Base-by-base conservation (phyloP, 2,329 filamentous ascomycete species). In the Epichloe bromicola region DNA sequence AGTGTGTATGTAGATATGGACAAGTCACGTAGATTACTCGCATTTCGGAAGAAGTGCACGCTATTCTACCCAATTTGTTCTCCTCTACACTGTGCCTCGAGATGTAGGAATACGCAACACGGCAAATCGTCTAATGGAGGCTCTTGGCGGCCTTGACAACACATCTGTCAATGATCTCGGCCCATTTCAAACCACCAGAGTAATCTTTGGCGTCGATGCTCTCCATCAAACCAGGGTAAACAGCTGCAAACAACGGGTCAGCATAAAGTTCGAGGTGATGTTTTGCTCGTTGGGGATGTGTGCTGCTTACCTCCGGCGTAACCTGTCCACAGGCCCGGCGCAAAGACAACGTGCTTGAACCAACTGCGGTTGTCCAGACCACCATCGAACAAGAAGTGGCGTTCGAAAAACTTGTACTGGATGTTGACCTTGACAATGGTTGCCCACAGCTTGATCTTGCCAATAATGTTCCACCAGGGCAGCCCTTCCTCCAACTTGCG, bases 291-390 rank as follows among this genome's bases (percentile, higher is more conserved):
- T 5, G 34, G 2, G 10, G 34, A 4, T 7, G 17, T 7, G 15
- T 40, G 37, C 46, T 14, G 69, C 75, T 67, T 60, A 83, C 80
- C 78, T 61, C 89, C 90, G 0, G 88, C 74, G 66, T 96, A 96
- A 0, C 90, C 90, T 0, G 88, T 95, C 88, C 89, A 95, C 46
- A 91, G 65, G 0, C 90, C 90, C 0, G 90, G 90, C 1, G 90
- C 90, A 67, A 94, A 96, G 1, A 96, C 85, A 2, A 95, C 85
- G 61, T 96, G 91, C 71, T 96, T 96, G 72, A 91, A 97, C 89
- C 89, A 96, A 23, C 73, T 72, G 53, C 91, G 74, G 1, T 81
- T 80, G 63, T 95, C 90, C 19, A 97, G 69, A 1, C 91, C 91
- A 3, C 76, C 73, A 4, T 79, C 69, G 60, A 88, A 85, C 55